These are phyloP conservation scores for Mucor racemosus DNA, from an alignment of 371 early-diverging fungal species.

Conservation along the genomic window DNA sequence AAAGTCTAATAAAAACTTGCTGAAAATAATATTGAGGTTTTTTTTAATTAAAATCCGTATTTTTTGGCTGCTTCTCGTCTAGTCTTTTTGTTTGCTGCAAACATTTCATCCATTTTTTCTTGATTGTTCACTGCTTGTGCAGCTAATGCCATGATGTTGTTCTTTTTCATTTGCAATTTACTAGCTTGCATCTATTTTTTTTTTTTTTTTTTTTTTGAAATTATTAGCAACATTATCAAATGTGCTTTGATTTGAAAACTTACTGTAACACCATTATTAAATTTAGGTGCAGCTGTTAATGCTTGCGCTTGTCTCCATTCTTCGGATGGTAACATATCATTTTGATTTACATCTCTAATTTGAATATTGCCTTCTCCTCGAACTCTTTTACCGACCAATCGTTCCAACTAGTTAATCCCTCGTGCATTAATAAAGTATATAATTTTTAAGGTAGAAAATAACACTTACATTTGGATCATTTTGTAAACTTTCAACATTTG, in stretches of 20 bases:
- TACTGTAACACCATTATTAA: conserved; percentile 28
- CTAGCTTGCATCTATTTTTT: conserved; percentile 40
- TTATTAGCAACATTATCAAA: background rate
- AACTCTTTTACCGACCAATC: conserved; percentile 47
- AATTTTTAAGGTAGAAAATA: background rate
- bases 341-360: conserved; percentile 56
- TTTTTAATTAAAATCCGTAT: conserved; percentile 55
- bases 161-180: conserved; percentile 68
- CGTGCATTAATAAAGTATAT: background rate
- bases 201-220: background rate
- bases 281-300: conserved; percentile 28
- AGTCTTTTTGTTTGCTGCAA: conserved; percentile 66
- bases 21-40: background rate
- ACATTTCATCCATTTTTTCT: conserved; percentile 64
- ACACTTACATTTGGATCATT: conserved; percentile 50
- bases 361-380: conserved; percentile 49
- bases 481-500: conserved; percentile 30
- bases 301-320: conserved; percentile 46
- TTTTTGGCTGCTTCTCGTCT: conserved; percentile 71
- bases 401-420: conserved; percentile 36
- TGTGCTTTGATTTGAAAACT: background rate
- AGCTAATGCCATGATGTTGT: conserved; percentile 82
- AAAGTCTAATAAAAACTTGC: conserved; percentile 9
- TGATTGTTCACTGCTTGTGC: conserved; percentile 74
- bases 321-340: conserved; percentile 52